Evolutionary conservation across 805 yeast species (phyloP).

Genomic region (Sugiyamaella boreocaroliniensis): DNA sequence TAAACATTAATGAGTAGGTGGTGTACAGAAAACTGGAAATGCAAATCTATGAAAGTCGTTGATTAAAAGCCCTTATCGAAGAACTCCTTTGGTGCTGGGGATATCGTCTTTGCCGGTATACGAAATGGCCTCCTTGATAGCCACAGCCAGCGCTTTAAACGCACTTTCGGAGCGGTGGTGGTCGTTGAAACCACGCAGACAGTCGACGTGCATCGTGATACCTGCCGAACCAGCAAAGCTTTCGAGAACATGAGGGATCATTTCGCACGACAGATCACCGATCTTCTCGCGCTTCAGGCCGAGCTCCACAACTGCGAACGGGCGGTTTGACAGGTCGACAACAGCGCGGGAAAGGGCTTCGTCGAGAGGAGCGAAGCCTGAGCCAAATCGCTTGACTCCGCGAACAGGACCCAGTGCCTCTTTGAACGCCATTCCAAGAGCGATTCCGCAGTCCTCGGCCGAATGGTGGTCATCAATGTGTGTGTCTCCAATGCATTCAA

Average conservation of each 20-base stretch:
- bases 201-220: slow-evolving; percentile 89
- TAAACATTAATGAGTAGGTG: not conserved
- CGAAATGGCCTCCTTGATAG: slow-evolving; percentile 77
- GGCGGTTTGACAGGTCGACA: slow-evolving; percentile 90
- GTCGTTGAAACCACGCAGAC: slow-evolving; percentile 87
- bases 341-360: slow-evolving; percentile 95
- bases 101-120: slow-evolving; percentile 83
- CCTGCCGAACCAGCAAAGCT: slow-evolving; percentile 91
- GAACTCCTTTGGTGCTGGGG: slow-evolving; percentile 94
- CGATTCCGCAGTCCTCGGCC: slow-evolving; percentile 91
- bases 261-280: slow-evolving; percentile 88
- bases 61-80: slow-evolving; percentile 26
- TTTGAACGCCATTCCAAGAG: slow-evolving; percentile 84
- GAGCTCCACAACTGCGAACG: slow-evolving; percentile 81
- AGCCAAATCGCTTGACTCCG: slow-evolving; percentile 90
- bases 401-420: slow-evolving; percentile 80
- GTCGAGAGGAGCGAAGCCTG: slow-evolving; percentile 91
- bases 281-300: slow-evolving; percentile 89
- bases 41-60: no score
- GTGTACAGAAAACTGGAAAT: no score
- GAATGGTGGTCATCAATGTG: slow-evolving; percentile 97
- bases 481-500: slow-evolving; percentile 89
- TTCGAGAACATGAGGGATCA: slow-evolving; percentile 96
- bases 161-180: slow-evolving; percentile 96
- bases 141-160: slow-evolving; percentile 91